Conservation (phyloP, 768 basidiomycete species). For the Mycena pura region DNA sequence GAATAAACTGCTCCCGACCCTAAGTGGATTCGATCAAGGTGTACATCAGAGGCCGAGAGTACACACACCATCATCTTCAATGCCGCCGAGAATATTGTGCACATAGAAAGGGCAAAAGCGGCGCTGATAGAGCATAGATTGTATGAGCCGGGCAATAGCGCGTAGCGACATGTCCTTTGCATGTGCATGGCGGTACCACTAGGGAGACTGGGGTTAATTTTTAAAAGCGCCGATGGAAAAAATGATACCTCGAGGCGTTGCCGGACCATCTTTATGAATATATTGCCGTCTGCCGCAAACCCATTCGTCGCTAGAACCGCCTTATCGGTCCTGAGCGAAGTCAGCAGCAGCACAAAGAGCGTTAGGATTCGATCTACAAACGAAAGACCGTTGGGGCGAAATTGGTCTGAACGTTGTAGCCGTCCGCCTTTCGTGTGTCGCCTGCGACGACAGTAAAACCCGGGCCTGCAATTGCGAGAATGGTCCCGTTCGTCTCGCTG, state of each 20-base stretch:
- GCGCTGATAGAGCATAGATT: conserved; percentile 95
- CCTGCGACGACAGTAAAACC: conserved; percentile 79
- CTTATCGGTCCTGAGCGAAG: conserved; percentile 75
- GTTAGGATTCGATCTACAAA: conserved; percentile 53
- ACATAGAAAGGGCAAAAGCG: conserved; percentile 99
- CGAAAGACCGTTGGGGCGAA: conserved; percentile 79
- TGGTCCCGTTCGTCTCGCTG: conserved; percentile 75
- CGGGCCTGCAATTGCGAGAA: conserved; percentile 76
- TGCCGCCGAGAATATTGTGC: conserved; percentile 94
- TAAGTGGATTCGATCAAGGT: conserved; percentile 36
- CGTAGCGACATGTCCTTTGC: conserved; percentile 95
- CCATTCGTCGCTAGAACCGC: conserved; percentile 96
- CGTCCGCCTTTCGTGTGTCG: conserved; percentile 79
- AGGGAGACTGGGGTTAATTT: conserved; percentile 2
- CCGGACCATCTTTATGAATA: conserved; percentile 95
- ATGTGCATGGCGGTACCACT: conserved; percentile 99
- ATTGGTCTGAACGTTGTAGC: conserved; percentile 78
- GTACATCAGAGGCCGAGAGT: not conserved
- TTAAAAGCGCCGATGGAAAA: not conserved
- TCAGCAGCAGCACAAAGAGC: not conserved
- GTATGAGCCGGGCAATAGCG: conserved; percentile 94
- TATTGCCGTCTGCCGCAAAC: conserved; percentile 96
- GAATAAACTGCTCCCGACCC: conserved; percentile 98
- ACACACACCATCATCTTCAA: conserved; percentile 95
- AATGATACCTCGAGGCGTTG: conserved; percentile 86